phyloP scores from a whole-genome alignment of 179 eudicot genomes.

The Silene coronaria region DNA sequence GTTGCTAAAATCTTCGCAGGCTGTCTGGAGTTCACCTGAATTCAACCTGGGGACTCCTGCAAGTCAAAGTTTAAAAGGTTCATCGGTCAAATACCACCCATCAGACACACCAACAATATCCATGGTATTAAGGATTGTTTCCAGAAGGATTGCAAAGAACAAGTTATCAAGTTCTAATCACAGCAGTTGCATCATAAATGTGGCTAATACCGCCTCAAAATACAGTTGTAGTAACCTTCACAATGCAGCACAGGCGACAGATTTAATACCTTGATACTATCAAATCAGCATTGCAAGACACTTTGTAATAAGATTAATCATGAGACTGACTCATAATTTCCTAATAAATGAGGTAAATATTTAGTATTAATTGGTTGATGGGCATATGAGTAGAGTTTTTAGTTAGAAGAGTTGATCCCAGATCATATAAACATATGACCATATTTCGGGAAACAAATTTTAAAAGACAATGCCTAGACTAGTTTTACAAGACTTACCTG shows the following conservation, averaged over 20 bases:
- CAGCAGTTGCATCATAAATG: no score
- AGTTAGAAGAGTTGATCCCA: neutral
- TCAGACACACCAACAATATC: neutral
- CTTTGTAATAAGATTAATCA: no score
- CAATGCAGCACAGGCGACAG: neutral
- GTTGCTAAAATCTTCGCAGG: constrained; percentile 99
- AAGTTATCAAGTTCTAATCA: no score
- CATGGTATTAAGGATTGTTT: neutral
- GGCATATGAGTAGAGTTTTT: neutral
- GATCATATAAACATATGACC: neutral
- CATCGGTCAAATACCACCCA: neutral
- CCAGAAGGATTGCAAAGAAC: no score
- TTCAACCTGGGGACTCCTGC: constrained; percentile 87
- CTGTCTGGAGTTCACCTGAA: constrained; percentile 68
- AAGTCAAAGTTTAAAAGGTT: constrained; percentile 15
- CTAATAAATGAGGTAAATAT: no score
- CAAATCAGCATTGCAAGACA: neutral
- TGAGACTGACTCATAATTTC: no score
- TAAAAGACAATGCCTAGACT: no score
- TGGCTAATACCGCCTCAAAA: no score
- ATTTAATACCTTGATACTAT: neutral
- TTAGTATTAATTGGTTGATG: no score
- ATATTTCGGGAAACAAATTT: neutral
- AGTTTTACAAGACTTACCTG: constrained; percentile 47
- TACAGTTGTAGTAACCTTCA: no score